Evolutionary conservation across 73 alveolate genomes (phyloP).

Genomic region (Vitrella brassicaformis): DNA sequence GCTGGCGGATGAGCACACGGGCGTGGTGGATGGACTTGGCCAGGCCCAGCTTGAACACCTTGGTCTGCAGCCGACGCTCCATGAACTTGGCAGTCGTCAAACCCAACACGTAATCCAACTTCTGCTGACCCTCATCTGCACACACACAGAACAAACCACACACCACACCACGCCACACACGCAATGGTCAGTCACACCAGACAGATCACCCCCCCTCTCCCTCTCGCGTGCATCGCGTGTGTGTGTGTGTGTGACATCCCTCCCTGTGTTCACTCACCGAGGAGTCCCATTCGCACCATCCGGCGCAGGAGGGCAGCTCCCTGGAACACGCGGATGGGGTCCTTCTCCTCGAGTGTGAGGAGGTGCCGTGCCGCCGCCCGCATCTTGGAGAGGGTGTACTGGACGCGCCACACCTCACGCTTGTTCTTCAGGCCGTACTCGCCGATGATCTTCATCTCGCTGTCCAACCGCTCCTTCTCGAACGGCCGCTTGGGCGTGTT

Average conservation of each 20-base stretch:
- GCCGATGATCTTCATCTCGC: conserved; percentile 80
- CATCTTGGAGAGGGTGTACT: conserved; percentile 81
- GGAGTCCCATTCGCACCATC: conserved; percentile 88
- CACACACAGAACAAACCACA: too few species aligned
- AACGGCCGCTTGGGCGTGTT: not conserved
- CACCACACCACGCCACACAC: too few species aligned
- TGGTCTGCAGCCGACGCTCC: conserved; percentile 97
- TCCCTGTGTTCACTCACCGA: too few species aligned
- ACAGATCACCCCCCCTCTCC: too few species aligned
- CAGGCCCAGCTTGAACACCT: conserved; percentile 63
- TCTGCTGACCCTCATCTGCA: conserved; percentile 60
- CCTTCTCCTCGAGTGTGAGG: conserved; percentile 83
- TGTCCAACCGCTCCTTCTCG: conserved; percentile 17
- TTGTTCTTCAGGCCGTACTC: conserved; percentile 90
- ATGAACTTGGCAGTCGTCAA: conserved; percentile 52
- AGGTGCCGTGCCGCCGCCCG: conserved; percentile 95
- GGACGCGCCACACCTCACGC: conserved; percentile 88
- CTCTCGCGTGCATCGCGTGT: too few species aligned
- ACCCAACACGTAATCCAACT: conserved; percentile 95
- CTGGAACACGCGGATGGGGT: conserved; percentile 86
- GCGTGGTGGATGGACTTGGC: conserved; percentile 86
- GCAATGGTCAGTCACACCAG: too few species aligned
- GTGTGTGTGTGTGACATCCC: too few species aligned
- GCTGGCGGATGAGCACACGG: conserved; percentile 81
- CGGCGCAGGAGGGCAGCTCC: conserved; percentile 90